phyloP scores from a whole-genome alignment of 495 filamentous ascomycete genomes.

The Chaetomidium leptoderma region DNA sequence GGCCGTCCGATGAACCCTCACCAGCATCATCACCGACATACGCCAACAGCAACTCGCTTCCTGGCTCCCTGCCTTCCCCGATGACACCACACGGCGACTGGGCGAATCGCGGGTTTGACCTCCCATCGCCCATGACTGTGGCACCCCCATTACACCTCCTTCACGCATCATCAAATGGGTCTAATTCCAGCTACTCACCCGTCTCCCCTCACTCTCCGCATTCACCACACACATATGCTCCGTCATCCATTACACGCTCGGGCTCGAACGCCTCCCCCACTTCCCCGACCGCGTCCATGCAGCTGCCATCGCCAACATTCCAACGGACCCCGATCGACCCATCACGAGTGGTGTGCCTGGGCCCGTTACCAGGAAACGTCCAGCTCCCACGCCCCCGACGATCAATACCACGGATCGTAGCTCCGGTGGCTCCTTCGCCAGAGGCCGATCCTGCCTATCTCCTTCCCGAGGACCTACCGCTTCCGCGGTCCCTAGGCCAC shows the following conservation, averaged over 20 bases:
- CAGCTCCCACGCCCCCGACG: slow-evolving; percentile 37
- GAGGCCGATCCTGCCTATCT: slow-evolving; percentile 7
- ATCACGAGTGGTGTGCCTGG: slow-evolving; percentile 48
- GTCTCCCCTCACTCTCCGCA: slow-evolving; percentile 33
- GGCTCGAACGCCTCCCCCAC: slow-evolving; percentile 32
- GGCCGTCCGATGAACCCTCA: slow-evolving; percentile 37
- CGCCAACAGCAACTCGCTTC: slow-evolving; percentile 36
- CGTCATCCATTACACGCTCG: slow-evolving; percentile 35
- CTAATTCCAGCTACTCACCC: slow-evolving; percentile 34
- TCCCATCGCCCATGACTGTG: slow-evolving; percentile 40
- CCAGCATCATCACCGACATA: slow-evolving; percentile 42
- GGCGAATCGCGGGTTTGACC: slow-evolving; percentile 35
- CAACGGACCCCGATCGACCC: slow-evolving; percentile 49
- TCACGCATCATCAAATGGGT: slow-evolving; percentile 9
- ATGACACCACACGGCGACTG: slow-evolving; percentile 43
- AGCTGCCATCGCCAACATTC: slow-evolving; percentile 34
- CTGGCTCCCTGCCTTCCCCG: slow-evolving; percentile 43
- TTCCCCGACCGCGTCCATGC: slow-evolving; percentile 27
- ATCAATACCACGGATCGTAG: slow-evolving; percentile 37
- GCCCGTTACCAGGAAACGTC: slow-evolving; percentile 48
- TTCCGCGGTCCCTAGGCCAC: slow-evolving; percentile 18
- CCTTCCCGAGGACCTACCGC: slow-evolving; percentile 18
- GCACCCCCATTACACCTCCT: slow-evolving; percentile 28
- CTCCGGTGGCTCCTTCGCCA: slow-evolving; percentile 28
- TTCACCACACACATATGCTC: slow-evolving; percentile 30